Conservation (phyloP, 371 early-diverging fungal genomes). For the Rhizopus delemar region DNA sequence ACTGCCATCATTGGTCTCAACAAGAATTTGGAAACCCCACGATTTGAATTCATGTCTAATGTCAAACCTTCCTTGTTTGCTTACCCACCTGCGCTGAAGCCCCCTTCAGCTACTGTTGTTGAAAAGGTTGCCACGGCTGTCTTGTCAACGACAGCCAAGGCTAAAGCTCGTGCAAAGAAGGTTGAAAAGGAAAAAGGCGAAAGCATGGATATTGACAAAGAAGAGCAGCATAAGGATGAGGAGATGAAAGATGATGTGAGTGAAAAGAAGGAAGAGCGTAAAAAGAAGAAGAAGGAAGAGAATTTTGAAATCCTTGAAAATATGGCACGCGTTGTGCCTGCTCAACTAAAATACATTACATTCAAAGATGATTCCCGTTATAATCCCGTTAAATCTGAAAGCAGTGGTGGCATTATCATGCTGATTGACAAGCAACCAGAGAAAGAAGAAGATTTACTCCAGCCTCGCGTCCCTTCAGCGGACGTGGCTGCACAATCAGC, state of each 20-base stretch:
- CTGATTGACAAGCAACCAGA: conserved; percentile 65
- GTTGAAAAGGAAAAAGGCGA: conserved; percentile 70
- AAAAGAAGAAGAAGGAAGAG: conserved; percentile 71
- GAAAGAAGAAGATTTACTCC: conserved; percentile 63
- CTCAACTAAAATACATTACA: conserved; percentile 81
- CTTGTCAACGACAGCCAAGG: conserved; percentile 93
- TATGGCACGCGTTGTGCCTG: conserved; percentile 86
- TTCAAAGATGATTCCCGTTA: conserved; percentile 87
- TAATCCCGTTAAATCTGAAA: conserved; percentile 80
- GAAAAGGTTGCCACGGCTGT: conserved; percentile 87
- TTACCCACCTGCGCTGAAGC: conserved; percentile 85
- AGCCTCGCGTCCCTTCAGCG: conserved; percentile 54
- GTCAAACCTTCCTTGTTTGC: conserved; percentile 90
- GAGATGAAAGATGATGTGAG: conserved; percentile 37
- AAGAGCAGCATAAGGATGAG: conserved; percentile 37
- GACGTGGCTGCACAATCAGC: conserved; percentile 32
- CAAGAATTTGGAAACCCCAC: conserved; percentile 83
- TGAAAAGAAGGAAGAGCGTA: conserved; percentile 36
- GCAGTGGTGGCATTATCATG: conserved; percentile 79
- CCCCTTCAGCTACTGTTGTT: conserved; percentile 63
- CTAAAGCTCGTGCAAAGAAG: conserved; percentile 88
- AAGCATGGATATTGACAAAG: conserved; percentile 51
- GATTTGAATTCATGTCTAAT: conserved; percentile 82
- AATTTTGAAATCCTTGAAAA: conserved; percentile 78
- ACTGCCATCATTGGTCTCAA: conserved; percentile 95